A percentile compares a stretch with the other conserved stretches of the same genome.
Evolutionary conservation across 2,329 filamentous ascomycete genomes (phyloP).

Genomic region (Neonectria faginata): DNA sequence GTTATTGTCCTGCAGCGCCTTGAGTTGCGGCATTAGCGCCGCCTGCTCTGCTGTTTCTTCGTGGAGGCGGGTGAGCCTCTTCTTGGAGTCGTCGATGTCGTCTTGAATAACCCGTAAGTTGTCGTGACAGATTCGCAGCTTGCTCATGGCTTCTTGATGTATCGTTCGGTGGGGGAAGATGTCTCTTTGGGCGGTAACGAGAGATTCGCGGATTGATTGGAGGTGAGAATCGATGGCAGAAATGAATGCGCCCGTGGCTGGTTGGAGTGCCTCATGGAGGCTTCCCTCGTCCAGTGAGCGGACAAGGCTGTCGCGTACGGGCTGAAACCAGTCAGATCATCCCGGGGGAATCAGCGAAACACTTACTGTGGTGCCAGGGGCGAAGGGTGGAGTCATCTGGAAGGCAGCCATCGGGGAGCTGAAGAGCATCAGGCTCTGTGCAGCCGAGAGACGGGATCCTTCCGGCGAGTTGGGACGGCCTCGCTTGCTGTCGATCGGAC

Average conservation of each 20-base stretch:
- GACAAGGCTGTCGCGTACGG: conserved; percentile 31
- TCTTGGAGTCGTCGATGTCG: conserved; percentile 36
- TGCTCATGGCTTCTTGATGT: conserved; percentile 42
- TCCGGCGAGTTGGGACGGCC: conserved; percentile 43
- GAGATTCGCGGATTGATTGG: conserved; percentile 39
- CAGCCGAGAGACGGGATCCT: conserved; percentile 44
- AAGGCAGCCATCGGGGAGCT: conserved; percentile 47
- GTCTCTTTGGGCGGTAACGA: conserved; percentile 41
- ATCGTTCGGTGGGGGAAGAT: conserved; percentile 45
- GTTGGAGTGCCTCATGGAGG: conserved; percentile 40
- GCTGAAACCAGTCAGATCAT: conserved; percentile 9
- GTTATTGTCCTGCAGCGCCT: conserved; percentile 45
- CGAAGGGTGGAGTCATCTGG: conserved; percentile 43
- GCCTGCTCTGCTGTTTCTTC: conserved; percentile 44
- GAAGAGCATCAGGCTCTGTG: conserved; percentile 47
- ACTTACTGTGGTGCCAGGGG: conserved; percentile 36
- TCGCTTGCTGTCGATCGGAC: conserved; percentile 38
- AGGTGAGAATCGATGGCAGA: conserved; percentile 42
- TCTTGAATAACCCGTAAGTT: conserved; percentile 38
- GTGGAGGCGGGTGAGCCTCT: conserved; percentile 35
- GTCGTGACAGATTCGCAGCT: conserved; percentile 37
- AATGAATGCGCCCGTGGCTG: conserved; percentile 36
- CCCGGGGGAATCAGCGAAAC: not conserved
- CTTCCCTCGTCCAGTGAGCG: conserved; percentile 39
- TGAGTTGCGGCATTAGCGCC: conserved; percentile 42